phyloP scores from a whole-genome alignment of 2,329 filamentous ascomycete species.

The Colletotrichum sidae region DNA sequence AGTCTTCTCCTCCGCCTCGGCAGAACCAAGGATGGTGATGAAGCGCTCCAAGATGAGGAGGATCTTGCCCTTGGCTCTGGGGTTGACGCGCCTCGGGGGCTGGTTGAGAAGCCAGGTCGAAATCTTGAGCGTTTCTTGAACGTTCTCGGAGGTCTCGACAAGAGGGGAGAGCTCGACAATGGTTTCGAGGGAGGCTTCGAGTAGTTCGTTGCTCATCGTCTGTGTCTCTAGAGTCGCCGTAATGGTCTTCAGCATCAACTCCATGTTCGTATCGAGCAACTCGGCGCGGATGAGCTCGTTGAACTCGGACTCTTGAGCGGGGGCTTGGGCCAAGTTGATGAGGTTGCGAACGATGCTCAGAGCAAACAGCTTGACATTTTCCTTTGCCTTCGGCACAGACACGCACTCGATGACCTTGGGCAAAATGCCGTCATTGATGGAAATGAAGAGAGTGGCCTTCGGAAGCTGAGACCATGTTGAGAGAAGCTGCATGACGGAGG shows the following conservation, averaged over 20 bases:
- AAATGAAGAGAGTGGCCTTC: conserved; percentile 75
- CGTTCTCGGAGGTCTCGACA: conserved; percentile 75
- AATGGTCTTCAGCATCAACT: conserved; percentile 74
- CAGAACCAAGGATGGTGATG: conserved; percentile 67
- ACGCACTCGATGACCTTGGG: conserved; percentile 79
- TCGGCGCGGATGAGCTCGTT: conserved; percentile 65
- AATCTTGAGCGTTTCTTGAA: conserved; percentile 82
- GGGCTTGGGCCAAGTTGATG: conserved; percentile 68
- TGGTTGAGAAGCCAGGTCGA: conserved; percentile 85
- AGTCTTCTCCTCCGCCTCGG: conserved; percentile 28
- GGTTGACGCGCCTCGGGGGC: conserved; percentile 84
- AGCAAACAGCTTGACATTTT: conserved; percentile 86
- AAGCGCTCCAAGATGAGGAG: conserved; percentile 86
- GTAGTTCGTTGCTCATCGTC: conserved; percentile 75
- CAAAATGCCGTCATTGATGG: conserved; percentile 71
- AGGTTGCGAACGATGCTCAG: conserved; percentile 80
- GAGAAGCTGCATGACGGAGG: conserved; percentile 83
- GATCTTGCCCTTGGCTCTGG: conserved; percentile 84
- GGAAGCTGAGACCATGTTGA: conserved; percentile 81
- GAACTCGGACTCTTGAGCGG: conserved; percentile 66
- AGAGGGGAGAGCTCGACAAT: conserved; percentile 81
- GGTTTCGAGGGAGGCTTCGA: conserved; percentile 82
- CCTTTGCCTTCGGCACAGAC: conserved; percentile 78
- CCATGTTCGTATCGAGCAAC: conserved; percentile 67
- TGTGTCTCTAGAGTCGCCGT: conserved; percentile 72